These are phyloP conservation scores for Lactarius indigo DNA, from an alignment of 768 basidiomycete species.

Conservation along the genomic window DNA sequence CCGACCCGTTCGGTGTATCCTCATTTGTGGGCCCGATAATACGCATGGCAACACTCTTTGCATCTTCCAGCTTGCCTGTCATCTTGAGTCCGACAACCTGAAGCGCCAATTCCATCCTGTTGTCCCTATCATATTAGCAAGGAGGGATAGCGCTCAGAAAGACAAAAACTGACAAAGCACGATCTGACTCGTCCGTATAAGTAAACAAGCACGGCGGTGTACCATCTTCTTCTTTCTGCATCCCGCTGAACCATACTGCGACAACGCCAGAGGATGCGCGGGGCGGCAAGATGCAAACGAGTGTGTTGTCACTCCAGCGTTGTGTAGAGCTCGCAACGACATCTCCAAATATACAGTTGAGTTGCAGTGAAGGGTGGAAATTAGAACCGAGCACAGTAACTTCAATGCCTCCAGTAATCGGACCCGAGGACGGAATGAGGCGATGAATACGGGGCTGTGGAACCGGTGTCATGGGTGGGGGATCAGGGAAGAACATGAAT, in stretches of 20 bases:
- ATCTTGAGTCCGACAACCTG: constrained; percentile 96
- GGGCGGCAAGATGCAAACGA: constrained; percentile 89
- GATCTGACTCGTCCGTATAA: constrained; percentile 87
- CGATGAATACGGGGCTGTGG: constrained; percentile 76
- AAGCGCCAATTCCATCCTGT: constrained; percentile 90
- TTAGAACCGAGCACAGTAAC: constrained; percentile 91
- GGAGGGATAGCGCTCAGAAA: constrained; percentile 16
- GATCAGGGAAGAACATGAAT: constrained; percentile 54
- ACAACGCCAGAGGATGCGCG: constrained; percentile 79
- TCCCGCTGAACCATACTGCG: constrained; percentile 82
- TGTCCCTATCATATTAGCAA: constrained; percentile 15
- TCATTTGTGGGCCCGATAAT: constrained; percentile 80
- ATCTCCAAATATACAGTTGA: constrained; percentile 85
- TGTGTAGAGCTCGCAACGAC: constrained; percentile 78
- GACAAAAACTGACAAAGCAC: constrained; percentile 64
- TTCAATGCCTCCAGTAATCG: constrained; percentile 90
- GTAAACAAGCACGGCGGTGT: constrained; percentile 69
- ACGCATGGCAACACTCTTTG: constrained; percentile 88
- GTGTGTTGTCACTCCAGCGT: constrained; percentile 88
- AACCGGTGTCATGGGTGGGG: constrained; percentile 44
- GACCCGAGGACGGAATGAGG: constrained; percentile 79
- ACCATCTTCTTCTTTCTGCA: constrained; percentile 56
- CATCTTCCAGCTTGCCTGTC: constrained; percentile 93
- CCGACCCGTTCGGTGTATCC: constrained; percentile 34
- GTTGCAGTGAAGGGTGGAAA: constrained; percentile 70